Conservation (phyloP, 768 basidiomycete genomes). For the Wakefieldia striispora region DNA sequence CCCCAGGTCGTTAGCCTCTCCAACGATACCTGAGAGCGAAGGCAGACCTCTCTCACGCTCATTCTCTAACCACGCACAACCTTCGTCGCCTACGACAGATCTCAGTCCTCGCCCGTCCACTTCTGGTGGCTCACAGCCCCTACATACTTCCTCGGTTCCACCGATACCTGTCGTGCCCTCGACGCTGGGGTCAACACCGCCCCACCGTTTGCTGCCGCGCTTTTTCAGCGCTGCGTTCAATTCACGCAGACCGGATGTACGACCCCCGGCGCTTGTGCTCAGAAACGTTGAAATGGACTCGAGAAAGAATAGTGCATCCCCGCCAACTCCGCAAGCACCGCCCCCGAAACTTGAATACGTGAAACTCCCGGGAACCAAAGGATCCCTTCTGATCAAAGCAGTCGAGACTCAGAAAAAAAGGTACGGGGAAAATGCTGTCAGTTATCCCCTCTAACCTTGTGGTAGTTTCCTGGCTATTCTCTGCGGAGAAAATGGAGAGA, state of each 20-base stretch:
- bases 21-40: slow-evolving; percentile 17
- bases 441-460: neutral
- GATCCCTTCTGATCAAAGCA: slow-evolving; percentile 77
- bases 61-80: slow-evolving; percentile 20
- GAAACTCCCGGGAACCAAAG: slow-evolving; percentile 89
- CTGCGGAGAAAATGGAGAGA: slow-evolving; percentile 89
- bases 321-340: slow-evolving; percentile 49
- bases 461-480: slow-evolving; percentile 86
- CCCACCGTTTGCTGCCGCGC: slow-evolving; percentile 70
- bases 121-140: slow-evolving; percentile 29
- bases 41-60: slow-evolving; percentile 26
- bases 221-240: slow-evolving; percentile 65
- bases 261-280: slow-evolving; percentile 33
- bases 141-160: slow-evolving; percentile 16
- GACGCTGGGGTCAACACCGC: slow-evolving; percentile 35
- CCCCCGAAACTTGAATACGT: slow-evolving; percentile 89
- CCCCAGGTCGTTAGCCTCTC: slow-evolving; percentile 15
- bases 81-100: slow-evolving; percentile 11
- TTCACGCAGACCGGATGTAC: slow-evolving; percentile 59
- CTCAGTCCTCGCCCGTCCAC: slow-evolving; percentile 34
- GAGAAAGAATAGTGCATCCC: slow-evolving; percentile 31
- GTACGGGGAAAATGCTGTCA: slow-evolving; percentile 32
- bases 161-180: slow-evolving; percentile 28
- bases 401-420: slow-evolving; percentile 91
- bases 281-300: slow-evolving; percentile 44